Evolutionary conservation across 768 basidiomycete species (phyloP).

Genomic region (Neoboletus brunneissimus): DNA sequence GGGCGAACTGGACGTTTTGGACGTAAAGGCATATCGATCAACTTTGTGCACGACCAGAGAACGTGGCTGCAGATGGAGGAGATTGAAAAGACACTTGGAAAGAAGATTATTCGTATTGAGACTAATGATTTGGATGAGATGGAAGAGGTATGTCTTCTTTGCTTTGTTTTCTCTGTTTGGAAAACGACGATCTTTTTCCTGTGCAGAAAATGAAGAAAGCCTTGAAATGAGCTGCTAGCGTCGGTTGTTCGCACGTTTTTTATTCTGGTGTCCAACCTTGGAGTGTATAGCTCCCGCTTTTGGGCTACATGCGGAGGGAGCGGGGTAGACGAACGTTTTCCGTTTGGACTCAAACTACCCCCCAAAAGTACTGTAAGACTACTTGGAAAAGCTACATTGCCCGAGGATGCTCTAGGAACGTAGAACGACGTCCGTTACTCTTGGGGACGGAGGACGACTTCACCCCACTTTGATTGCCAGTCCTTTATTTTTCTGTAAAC

Average conservation of each 20-base stretch:
- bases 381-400: background rate
- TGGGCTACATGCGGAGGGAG: background rate
- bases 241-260: background rate
- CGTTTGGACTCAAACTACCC: background rate
- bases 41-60: constrained; percentile 89
- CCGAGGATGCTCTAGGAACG: background rate
- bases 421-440: background rate
- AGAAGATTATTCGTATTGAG: constrained; percentile 80
- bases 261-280: background rate
- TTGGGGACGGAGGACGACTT: background rate
- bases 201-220: constrained; percentile 77
- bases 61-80: constrained; percentile 89
- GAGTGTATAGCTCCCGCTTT: too few relatives aligned
- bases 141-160: constrained; percentile 67
- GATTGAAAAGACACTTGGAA: constrained; percentile 78
- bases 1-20: constrained; percentile 98
- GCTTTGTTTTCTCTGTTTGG: background rate
- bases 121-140: constrained; percentile 90
- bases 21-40: constrained; percentile 93
- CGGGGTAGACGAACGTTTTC: background rate
- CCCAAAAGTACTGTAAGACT: background rate
- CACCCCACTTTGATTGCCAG: background rate
- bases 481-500: background rate
- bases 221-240: constrained; percentile 47
- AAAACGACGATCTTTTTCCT: background rate